A percentile compares a stretch with the other conserved stretches of the same genome.
phyloP scores from a whole-genome alignment of 257 asterid genomes.

The Plantago ovata region DNA sequence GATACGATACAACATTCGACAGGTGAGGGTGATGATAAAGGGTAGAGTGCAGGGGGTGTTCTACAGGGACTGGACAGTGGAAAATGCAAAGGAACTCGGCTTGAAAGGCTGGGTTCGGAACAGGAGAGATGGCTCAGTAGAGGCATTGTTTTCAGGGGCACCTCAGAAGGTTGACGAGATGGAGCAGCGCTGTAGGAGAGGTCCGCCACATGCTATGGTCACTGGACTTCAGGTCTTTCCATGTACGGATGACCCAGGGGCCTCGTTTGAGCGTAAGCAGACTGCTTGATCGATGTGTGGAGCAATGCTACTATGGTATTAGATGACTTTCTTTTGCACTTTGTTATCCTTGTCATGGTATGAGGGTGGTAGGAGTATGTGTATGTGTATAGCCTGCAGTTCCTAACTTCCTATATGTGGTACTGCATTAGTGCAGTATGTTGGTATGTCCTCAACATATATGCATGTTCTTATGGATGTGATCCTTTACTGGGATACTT shows the following conservation, averaged over 20 bases:
- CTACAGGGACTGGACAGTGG: conserved; percentile 80
- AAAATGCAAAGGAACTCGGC: conserved; percentile 71
- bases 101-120: conserved; percentile 95
- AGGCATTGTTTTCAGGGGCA: conserved; percentile 76
- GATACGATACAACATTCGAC: not conserved
- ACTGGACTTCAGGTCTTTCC: conserved; percentile 65
- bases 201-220: conserved; percentile 81
- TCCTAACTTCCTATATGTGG: not conserved
- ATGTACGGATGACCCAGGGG: conserved; percentile 65
- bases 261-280: conserved; percentile 58
- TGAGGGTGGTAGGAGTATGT: not conserved
- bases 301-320: not conserved
- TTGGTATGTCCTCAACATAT: too few relatives aligned
- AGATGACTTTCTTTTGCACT: not conserved
- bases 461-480: too few relatives aligned
- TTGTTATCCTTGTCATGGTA: not conserved
- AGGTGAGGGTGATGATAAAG: conserved; percentile 72
- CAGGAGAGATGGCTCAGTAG: conserved; percentile 82
- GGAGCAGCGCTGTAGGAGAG: conserved; percentile 95
- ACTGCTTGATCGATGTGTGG: conserved; percentile 46
- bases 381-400: conserved; percentile 12
- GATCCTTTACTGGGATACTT: too few relatives aligned
- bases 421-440: too few relatives aligned
- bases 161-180: conserved; percentile 74
- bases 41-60: conserved; percentile 95